Conservation (phyloP, 306 rosid species). For the Amphicarpaea edgeworthii region DNA sequence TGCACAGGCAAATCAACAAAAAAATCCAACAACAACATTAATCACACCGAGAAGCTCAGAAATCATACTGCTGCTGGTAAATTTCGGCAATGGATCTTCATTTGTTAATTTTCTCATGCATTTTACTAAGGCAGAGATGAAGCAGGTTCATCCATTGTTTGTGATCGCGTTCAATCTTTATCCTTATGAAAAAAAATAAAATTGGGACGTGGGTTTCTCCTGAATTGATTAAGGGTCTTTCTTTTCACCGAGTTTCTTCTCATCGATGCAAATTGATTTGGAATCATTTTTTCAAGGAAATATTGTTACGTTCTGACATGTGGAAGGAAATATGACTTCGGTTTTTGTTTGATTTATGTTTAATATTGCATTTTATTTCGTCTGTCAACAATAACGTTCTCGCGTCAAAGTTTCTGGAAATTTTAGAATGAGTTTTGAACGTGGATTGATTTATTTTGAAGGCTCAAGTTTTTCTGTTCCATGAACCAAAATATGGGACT, state of each 20-base stretch:
- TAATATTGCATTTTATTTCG: neutral
- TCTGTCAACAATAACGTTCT: neutral
- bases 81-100: slow-evolving; percentile 17
- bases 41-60: slow-evolving; percentile 40
- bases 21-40: slow-evolving; percentile 40
- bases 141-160: slow-evolving; percentile 3
- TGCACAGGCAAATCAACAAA: slow-evolving; percentile 58
- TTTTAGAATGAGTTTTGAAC: slow-evolving; percentile 8
- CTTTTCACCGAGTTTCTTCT: neutral
- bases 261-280: neutral
- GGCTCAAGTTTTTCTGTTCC: neutral
- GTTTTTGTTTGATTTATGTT: neutral
- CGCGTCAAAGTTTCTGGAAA: slow-evolving; percentile 3
- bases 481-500: neutral
- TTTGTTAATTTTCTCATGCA: slow-evolving; percentile 10
- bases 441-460: slow-evolving; percentile 1
- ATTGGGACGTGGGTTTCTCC: slow-evolving; percentile 34
- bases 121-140: slow-evolving; percentile 12
- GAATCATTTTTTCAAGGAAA: neutral
- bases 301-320: slow-evolving; percentile 25
- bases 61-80: slow-evolving; percentile 56
- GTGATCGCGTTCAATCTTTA: neutral
- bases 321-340: neutral
- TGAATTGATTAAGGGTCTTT: slow-evolving; percentile 31
- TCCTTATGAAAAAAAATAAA: neutral